phyloP scores from a whole-genome alignment of 768 basidiomycete species.

The Cubamyces sp. region DNA sequence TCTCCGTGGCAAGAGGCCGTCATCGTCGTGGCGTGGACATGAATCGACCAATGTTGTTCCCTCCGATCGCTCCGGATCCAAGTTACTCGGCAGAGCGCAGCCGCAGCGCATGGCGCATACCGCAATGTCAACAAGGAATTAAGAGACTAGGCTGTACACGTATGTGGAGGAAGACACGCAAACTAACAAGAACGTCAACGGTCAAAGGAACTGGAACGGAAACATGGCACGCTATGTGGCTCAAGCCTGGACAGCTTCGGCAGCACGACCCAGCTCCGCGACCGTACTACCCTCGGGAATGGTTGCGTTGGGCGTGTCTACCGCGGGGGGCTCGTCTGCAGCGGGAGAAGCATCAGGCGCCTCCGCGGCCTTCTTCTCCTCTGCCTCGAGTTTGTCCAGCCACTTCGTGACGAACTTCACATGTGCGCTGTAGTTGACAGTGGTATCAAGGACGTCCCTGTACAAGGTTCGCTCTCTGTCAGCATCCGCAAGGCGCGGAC shows the following conservation, averaged over 20 bases:
- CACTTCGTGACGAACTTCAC: conserved; percentile 72
- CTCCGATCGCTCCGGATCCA: background rate
- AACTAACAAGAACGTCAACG: background rate
- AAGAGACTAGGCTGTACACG: no score
- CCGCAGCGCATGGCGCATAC: no score
- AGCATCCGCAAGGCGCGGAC: conserved; percentile 7
- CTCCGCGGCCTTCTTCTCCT: conserved; percentile 36
- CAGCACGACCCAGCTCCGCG: conserved; percentile 19
- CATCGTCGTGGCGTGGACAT: background rate
- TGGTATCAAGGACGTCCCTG: conserved; percentile 64
- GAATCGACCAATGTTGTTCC: background rate
- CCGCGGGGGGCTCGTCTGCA: conserved; percentile 9
- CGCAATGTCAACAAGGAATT: no score
- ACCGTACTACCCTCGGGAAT: conserved; percentile 17
- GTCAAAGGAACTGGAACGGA: no score
- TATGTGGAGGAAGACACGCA: no score
- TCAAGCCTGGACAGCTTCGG: conserved; percentile 23
- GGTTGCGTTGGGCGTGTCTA: conserved; percentile 13
- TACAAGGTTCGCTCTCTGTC: conserved; percentile 8
- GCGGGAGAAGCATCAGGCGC: conserved; percentile 20
- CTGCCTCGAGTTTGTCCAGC: conserved; percentile 55
- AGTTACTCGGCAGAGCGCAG: no score
- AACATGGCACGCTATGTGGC: background rate
- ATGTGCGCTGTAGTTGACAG: conserved; percentile 67
- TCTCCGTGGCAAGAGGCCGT: background rate